Evolutionary conservation across 2,329 filamentous ascomycete genomes (phyloP).

Genomic region (Aureobasidium sp.): DNA sequence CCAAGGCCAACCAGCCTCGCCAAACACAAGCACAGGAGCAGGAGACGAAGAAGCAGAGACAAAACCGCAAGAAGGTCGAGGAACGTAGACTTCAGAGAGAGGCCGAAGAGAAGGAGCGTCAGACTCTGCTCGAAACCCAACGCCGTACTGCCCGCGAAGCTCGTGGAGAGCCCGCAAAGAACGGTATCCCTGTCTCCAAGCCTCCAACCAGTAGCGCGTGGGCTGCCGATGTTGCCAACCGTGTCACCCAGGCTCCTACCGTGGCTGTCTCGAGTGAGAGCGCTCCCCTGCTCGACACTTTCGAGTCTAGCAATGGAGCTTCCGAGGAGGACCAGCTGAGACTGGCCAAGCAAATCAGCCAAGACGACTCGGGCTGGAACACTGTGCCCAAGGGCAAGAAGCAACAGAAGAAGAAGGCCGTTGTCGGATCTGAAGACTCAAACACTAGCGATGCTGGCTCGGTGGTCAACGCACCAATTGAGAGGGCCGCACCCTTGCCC

Average conservation of each 20-base stretch:
- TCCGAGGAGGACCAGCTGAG: conserved; percentile 57
- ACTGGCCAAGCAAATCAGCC: conserved; percentile 40
- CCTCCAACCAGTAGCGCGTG: conserved; percentile 49
- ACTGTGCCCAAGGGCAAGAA: conserved; percentile 51
- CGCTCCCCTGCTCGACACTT: conserved; percentile 42
- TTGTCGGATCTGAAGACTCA: not conserved
- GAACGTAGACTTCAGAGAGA: conserved; percentile 67
- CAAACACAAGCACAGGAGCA: conserved; percentile 54
- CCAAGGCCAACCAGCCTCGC: conserved; percentile 51
- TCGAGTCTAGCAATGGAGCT: conserved; percentile 42
- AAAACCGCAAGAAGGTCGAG: conserved; percentile 85
- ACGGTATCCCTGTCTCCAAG: conserved; percentile 53
- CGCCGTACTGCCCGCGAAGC: conserved; percentile 72
- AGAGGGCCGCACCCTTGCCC: conserved; percentile 13
- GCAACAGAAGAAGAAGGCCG: conserved; percentile 44
- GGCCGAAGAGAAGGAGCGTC: conserved; percentile 71
- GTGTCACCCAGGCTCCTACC: conserved; percentile 19
- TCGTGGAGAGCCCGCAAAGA: conserved; percentile 76
- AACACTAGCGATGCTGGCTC: conserved; percentile 15
- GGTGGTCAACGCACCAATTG: conserved; percentile 10
- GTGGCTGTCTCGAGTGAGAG: conserved; percentile 18
- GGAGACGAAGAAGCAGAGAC: conserved; percentile 91
- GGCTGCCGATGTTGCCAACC: conserved; percentile 33
- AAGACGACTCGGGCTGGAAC: conserved; percentile 52
- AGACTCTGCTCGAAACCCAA: conserved; percentile 72